A percentile compares a stretch with the other conserved stretches of the same genome.
These are phyloP conservation scores for Aureobasidium sp. DNA, from an alignment of 2,329 filamentous ascomycete species.

Conservation along the genomic window DNA sequence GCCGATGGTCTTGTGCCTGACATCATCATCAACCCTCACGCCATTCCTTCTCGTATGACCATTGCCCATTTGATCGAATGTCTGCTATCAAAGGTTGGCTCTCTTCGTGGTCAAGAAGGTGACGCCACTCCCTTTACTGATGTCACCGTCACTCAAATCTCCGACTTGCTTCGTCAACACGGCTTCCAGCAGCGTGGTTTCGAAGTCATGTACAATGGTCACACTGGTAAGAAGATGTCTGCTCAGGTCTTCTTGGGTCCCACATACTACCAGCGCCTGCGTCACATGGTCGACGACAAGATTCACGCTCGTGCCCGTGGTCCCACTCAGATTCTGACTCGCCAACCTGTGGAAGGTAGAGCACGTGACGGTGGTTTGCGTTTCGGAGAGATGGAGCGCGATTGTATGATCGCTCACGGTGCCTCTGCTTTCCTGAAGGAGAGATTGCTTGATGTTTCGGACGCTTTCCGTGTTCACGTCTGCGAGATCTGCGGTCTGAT, in stretches of 20 bases:
- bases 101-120: conserved; percentile 88
- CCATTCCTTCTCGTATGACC: conserved; percentile 99
- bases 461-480: conserved; percentile 95
- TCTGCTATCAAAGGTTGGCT: conserved; percentile 90
- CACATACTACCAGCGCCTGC: conserved; percentile 96
- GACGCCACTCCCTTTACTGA: conserved; percentile 98
- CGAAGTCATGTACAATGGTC: conserved; percentile 97
- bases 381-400: conserved; percentile 99
- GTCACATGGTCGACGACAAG: conserved; percentile 99
- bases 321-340: conserved; percentile 92
- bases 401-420: conserved; percentile 99
- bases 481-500: conserved; percentile 98
- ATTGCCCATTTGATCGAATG: conserved; percentile 99
- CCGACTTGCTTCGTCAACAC: conserved; percentile 74
- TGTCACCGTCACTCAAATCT: conserved; percentile 91
- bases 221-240: conserved; percentile 88
- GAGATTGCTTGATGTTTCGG: conserved; percentile 91
- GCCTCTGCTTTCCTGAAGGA: conserved; percentile 96
- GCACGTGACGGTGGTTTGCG: conserved; percentile 94
- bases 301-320: conserved; percentile 98
- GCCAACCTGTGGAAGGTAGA: conserved; percentile 97
- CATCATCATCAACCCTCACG: conserved; percentile 98
- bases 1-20: conserved; percentile 86
- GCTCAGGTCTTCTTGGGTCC: conserved; percentile 95
- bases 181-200: conserved; percentile 97